Evolutionary conservation across 1,284 basidiomycete species (phyloP).

Genomic region (Vanrija pseudolonga): DNA sequence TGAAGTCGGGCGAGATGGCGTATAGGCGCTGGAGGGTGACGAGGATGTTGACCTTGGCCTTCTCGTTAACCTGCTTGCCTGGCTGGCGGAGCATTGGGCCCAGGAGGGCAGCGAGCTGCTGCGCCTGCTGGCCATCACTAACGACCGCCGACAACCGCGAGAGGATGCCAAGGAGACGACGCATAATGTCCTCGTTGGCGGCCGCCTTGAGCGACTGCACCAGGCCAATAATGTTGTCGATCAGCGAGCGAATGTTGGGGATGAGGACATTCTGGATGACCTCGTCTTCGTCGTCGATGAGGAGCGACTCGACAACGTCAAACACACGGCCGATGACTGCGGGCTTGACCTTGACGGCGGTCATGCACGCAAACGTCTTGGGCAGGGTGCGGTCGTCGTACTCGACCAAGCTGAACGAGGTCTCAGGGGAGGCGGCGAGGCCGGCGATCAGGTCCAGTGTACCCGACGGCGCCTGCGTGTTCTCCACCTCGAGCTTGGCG

Average conservation of each 20-base stretch:
- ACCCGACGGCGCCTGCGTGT: constrained; percentile 86
- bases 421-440: constrained; percentile 65
- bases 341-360: constrained; percentile 81
- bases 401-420: constrained; percentile 62
- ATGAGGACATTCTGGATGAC: constrained; percentile 56
- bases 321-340: constrained; percentile 75
- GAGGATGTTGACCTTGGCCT: constrained; percentile 79
- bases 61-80: constrained; percentile 73
- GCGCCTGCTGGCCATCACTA: constrained; percentile 66
- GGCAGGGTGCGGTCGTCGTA: constrained; percentile 69
- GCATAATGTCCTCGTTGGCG: constrained; percentile 66
- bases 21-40: constrained; percentile 71
- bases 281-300: constrained; percentile 54
- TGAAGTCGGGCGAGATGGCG: constrained; percentile 66
- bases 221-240: constrained; percentile 69
- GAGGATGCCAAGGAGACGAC: constrained; percentile 77
- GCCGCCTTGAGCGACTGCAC: constrained; percentile 57
- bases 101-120: constrained; percentile 69
- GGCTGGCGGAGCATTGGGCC: constrained; percentile 77
- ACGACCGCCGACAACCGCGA: constrained; percentile 75
- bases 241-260: constrained; percentile 71
- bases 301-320: constrained; percentile 76
- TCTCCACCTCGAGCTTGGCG: constrained; percentile 70
- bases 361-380: constrained; percentile 75
- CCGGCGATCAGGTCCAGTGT: constrained; percentile 79